Evolutionary conservation across 257 asterid species (phyloP), one percentile per base, ranked within the genome.

Genomic region (Primulina eburnea): DNA sequence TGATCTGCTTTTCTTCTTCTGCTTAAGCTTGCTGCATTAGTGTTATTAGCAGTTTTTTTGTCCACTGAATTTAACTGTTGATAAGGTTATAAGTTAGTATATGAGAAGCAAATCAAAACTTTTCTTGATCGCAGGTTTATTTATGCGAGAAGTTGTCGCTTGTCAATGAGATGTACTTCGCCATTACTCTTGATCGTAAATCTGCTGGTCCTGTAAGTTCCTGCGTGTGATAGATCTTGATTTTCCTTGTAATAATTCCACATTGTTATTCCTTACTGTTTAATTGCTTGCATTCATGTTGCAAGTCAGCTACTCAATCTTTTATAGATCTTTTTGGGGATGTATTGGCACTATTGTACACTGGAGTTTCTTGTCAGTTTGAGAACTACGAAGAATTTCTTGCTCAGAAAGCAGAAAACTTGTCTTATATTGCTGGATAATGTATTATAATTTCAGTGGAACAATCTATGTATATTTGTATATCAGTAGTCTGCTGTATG

Each of bases 131-230:
- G 69, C 95, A 94, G 99, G 92, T 94, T 72, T 94, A 94, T 79
- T 81, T 94, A 84, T 87, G 92, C 75, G 95, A 94, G 83, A 94
- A 91, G 81, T 71, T 94, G 69, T 85, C 96, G n/a, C 88, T 94
- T 73, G 97, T 94, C 81, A 94, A 94, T 76, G 99, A 94, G 87
- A 94, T 94, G 99, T 94, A 94, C 84, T 94, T 94, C 38, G 96
- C 99, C 73, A 94, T 94, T 66, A 94, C 96, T 73, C 97, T 94
- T 67, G 99, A 94, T 67, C 99, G 97, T 73, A 81, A 69, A 82
- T 75, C 95, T 60, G 96, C 99, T 78, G 99, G 99, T 65, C 99
- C 99, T 71, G 99, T 93, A 87, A 87, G 99, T 89, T 74, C 70
- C 70, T 40, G 30, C 65, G 64, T 28, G 59, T 69, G 29, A 24